A percentile compares a stretch with the other conserved stretches of the same genome.
Conservation (phyloP, 371 early-diverging fungal species). For the Gilbertella persicaria region DNA sequence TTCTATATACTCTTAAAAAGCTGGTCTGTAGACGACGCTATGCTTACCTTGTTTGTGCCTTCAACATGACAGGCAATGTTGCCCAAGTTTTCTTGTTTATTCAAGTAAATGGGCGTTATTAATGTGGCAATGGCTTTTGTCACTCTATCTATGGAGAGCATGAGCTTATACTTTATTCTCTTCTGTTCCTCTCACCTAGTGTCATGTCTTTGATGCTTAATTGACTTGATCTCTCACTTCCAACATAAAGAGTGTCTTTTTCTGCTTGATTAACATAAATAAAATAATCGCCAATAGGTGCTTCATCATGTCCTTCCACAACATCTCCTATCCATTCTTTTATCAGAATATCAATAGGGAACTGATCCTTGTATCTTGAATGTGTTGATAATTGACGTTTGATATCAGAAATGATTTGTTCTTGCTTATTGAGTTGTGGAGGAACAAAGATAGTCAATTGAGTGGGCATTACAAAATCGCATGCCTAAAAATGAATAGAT, state of each 20-base stretch:
- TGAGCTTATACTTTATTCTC: background rate
- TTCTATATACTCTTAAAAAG: conserved; percentile 26
- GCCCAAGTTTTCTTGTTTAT: conserved; percentile 11
- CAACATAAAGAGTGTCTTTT: conserved; percentile 18
- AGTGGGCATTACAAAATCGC: conserved; percentile 28
- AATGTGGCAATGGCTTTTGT: conserved; percentile 6
- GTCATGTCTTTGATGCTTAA: conserved; percentile 16
- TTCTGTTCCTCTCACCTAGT: background rate
- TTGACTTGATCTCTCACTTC: conserved; percentile 25
- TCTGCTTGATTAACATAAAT: conserved; percentile 17
- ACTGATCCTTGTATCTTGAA: conserved; percentile 9
- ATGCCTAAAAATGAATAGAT: conserved; percentile 18
- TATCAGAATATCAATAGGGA: conserved; percentile 12
- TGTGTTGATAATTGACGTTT: conserved; percentile 1
- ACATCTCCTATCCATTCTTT: conserved; percentile 4
- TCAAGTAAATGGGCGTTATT: conserved; percentile 22
- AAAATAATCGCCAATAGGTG: conserved; percentile 28
- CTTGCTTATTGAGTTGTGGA: background rate
- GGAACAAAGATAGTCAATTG: conserved; percentile 22
- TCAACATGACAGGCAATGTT: conserved; percentile 21
- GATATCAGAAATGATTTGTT: conserved; percentile 8
- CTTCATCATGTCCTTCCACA: conserved; percentile 4
- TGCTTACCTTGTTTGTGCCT: conserved; percentile 19
- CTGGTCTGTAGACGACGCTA: background rate
- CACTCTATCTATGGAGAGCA: conserved; percentile 2